Conservation (phyloP, 2,329 filamentous ascomycete species). For the Colletotrichum cereale region DNA sequence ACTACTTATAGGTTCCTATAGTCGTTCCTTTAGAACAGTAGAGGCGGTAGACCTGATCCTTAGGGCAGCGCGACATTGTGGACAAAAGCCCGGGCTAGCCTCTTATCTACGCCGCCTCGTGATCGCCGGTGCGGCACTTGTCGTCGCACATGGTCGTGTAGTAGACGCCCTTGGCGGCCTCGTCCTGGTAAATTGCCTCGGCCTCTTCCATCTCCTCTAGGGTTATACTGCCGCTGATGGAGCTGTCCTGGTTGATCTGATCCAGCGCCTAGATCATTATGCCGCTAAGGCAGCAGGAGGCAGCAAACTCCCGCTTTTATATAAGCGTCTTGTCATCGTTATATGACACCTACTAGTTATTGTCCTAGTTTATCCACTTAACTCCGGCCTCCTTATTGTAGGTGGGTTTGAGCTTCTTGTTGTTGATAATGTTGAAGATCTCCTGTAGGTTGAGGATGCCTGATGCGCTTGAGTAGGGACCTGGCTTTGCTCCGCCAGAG, state of each 20-base stretch:
- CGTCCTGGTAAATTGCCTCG: constrained; percentile 29
- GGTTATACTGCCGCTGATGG: constrained; percentile 31
- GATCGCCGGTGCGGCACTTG: constrained; percentile 46
- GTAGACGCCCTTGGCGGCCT: constrained; percentile 40
- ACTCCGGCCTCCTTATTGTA: constrained; percentile 45
- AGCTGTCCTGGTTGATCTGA: constrained; percentile 39
- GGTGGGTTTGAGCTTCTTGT: constrained; percentile 18
- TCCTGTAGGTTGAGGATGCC: constrained; percentile 46
- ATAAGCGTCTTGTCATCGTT: constrained; percentile 44
- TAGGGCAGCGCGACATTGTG: constrained; percentile 44
- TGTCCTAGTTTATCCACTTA: constrained; percentile 44
- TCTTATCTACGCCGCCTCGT: constrained; percentile 46
- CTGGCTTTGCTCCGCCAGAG: constrained; percentile 31
- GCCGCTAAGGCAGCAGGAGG: constrained; percentile 45
- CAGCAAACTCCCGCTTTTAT: constrained; percentile 43
- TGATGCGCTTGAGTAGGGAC: constrained; percentile 27
- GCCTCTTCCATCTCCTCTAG: constrained; percentile 23
- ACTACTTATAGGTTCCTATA: constrained; percentile 47
- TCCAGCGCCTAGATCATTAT: constrained; percentile 45
- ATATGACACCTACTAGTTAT: constrained; percentile 49
- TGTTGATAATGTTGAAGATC: constrained; percentile 40
- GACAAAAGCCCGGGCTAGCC: constrained; percentile 46
- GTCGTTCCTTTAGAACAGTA: constrained; percentile 46
- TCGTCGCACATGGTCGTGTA: constrained; percentile 45
- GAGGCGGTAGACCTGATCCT: constrained; percentile 43